These are phyloP conservation scores for Yarrowia galli DNA, from an alignment of 1,139 yeast species.

Conservation along the genomic window DNA sequence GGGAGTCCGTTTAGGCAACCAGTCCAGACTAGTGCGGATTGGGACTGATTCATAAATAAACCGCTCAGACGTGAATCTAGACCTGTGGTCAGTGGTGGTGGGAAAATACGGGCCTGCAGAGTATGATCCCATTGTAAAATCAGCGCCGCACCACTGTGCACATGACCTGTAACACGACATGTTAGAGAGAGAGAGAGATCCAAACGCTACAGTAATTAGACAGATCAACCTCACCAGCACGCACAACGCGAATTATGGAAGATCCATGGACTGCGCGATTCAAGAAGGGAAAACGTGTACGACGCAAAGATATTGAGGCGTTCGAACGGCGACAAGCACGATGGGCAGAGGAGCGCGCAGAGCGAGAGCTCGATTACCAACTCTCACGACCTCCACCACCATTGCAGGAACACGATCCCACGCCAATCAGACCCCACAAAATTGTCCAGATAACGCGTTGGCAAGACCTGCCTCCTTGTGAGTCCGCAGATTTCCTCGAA, in stretches of 20 bases:
- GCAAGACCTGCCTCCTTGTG: slow-evolving; percentile 12
- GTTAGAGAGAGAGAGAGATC: not conserved
- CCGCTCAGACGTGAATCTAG: not conserved
- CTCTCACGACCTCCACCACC: not conserved
- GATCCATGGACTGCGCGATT: not conserved
- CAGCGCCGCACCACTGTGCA: not conserved
- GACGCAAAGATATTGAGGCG: not conserved
- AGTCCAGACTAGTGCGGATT: slow-evolving; percentile 3
- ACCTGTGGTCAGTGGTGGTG: too few species aligned
- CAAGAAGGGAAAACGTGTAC: not conserved
- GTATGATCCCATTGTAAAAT: not conserved
- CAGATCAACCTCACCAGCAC: not conserved
- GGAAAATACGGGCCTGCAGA: not conserved
- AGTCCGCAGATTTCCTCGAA: not conserved
- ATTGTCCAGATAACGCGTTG: not conserved
- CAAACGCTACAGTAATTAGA: not conserved
- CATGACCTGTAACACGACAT: not conserved
- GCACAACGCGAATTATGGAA: not conserved
- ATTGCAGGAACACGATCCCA: too few species aligned
- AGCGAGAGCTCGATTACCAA: not conserved
- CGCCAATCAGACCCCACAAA: not conserved
- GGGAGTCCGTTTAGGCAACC: not conserved
- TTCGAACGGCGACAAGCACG: too few species aligned
- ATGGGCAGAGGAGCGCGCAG: not conserved
- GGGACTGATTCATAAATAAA: not conserved